Base-by-base conservation (phyloP, 345 rosid genomes). In the Abelmoschus esculentus region DNA sequence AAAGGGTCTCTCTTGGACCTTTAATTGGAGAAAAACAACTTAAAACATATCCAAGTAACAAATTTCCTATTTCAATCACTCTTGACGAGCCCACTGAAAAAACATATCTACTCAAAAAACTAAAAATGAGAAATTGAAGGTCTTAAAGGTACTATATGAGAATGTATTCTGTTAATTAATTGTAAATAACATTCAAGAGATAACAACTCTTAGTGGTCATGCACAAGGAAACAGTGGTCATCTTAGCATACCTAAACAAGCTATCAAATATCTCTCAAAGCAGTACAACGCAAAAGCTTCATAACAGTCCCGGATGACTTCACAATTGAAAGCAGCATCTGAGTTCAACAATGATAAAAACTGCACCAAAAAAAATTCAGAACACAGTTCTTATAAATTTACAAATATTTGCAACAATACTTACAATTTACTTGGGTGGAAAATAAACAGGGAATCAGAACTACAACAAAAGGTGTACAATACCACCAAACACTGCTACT, bases 231-330 rank as follows among this genome's bases (percentile, higher is more conserved):
- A 70, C n/a, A 19, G 19, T 5, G 61, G 57, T 60, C 32, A 72
- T 46, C 63, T 28, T 46, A 22, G 42, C 77, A 71, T 91, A 95
- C 99, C 99, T 83, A 95, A 78, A 83, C 99, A 95, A 53, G 98
- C 99, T 69, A 95, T 95, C 82, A 95, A 76, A 79, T 95, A 95
- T 89, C 99, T 86, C 86, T 95, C 99, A 57, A 95, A 95, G 85
- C 98, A 91, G 78, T 95, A 95, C 79, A 95, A 81, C 4, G 99
- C 99, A 83, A 95, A 91, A 75, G 99, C 99, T 84, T 95, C 99
- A 73, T 95, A 95, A 83, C 99, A 95, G 80, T 95, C 99, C 67
- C 98, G 96, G 72, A 95, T 80, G 70, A 84, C 90, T 84, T 95
- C 98, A 18, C 88, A 88, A 84, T 95, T 91, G 83, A 95, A 95